Evolutionary conservation across 73 alveolate genomes (phyloP), one percentile per base, ranked within the genome.

Genomic region (Stentor roeselii): DNA sequence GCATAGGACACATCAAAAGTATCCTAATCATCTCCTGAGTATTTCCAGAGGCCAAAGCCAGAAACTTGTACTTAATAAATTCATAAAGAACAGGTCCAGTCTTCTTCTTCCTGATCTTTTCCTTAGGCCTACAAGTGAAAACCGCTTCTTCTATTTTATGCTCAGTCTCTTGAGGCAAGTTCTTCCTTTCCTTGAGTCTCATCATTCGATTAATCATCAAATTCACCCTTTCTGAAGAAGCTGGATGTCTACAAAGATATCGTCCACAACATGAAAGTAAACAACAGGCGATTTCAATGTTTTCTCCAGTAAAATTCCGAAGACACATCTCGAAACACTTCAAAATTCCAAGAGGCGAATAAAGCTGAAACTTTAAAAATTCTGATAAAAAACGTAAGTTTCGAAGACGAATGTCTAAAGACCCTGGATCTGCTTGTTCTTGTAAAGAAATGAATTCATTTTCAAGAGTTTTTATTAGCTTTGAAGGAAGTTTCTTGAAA

Each of bases 281-380:
- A 78, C 86, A 59, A 40, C 82, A 82, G 6, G 80, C 61, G 2
- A 90, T 82, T 42, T 86, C 92, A 3, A 87, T 82, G 61, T 83
- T 90, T 40, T 90, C 90, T n/a, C 91, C 92, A 34, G 60, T 60
- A 41, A 90, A 90, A 34, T 86, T 85, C 59, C 89, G 89, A 32
- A 90, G 78, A 42, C 95, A 90, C 41, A 21, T 21, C 2, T 67
- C 80, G 11, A 67, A 76, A 83, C 92, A 77, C 39, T 85, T 90
- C 1, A 90, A 83, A 35, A 87, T 30, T 0, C 39, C 35, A 27
- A 82, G 14, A 3, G 92, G 87, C 38, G 59, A 50, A 74, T 84
- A 50, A 1, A 90, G 84, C 60, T 82, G 86, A 83, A 86, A 86
- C 76, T 90, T 90, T 0, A 89, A 75, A 3, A 90, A 80, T 59